These are phyloP conservation scores for Galium porrigens DNA, from an alignment of 305 asterid species.

Conservation along the genomic window DNA sequence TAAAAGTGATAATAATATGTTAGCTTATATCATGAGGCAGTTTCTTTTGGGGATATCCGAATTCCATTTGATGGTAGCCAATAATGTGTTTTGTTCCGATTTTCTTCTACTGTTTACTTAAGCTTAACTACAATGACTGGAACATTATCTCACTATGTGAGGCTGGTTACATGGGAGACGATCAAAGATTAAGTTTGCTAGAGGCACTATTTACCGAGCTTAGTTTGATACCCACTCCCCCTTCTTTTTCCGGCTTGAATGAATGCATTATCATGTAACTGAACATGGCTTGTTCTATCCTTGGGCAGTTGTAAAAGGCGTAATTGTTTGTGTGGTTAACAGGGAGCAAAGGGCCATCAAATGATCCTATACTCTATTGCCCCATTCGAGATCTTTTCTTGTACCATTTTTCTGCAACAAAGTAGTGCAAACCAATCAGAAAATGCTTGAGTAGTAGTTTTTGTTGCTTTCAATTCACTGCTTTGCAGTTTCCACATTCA, in stretches of 20 bases:
- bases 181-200: neutral
- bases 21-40: neutral
- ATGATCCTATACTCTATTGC: no score
- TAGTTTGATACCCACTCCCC: no score
- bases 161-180: neutral
- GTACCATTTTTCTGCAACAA: neutral
- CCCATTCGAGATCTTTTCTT: neutral
- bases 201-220: neutral
- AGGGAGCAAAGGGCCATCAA: neutral
- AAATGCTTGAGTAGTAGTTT: neutral
- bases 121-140: neutral
- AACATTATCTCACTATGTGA: neutral
- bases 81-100: neutral
- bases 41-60: neutral
- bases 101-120: neutral
- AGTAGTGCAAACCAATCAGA: constrained; percentile 1
- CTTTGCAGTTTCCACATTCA: neutral
- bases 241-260: no score
- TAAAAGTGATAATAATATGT: neutral
- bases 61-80: neutral
- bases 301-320: neutral
- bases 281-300: neutral
- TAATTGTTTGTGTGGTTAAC: neutral
- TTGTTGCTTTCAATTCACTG: neutral
- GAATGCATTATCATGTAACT: neutral